Base-by-base conservation (phyloP, 2,329 filamentous ascomycete genomes). In the Fusarium verticillioides region DNA sequence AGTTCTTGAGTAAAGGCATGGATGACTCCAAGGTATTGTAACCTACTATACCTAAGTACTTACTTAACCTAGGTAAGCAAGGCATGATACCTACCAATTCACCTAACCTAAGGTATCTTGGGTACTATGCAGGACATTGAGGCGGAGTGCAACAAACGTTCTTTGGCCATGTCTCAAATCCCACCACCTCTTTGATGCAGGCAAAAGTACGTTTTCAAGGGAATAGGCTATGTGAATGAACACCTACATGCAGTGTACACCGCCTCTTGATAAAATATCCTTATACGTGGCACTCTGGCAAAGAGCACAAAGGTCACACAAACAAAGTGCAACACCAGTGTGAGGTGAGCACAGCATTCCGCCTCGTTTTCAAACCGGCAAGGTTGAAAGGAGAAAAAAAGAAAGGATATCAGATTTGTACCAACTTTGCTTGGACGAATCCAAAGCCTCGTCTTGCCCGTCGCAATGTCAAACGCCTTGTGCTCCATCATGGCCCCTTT, bases 391-490 rank as follows among this genome's bases (percentile, higher is more conserved):
- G 28, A 56, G 16, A 28, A 68, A 40, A 21, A 21, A 34, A 12
- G 15, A 28, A 62, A 39, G 42, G 21, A 52, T 39, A 57, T 70
- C 66, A 54, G 34, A 39, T 39, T 50, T 34, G 39, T 40, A 19
- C 30, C 19, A 37, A 47, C 43, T 26, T 43, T 71, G 36, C 56
- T 42, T 67, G 44, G 37, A n/a, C 36, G 16, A 64, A 40, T 28
- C 44, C 23, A 32, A 59, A 43, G 46, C 56, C 49, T 57, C 43
- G 26, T 19, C 49, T 39, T 63, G 36, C 44, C 54, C 44, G 44
- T 26, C 28, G 46, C 32, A 39, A 50, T 57, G 40, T 49, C 26
- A 61, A 73, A 73, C 71, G 63, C 71, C 70, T 34, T 30, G 9
- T 43, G 37, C 47, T 46, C 50, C 53, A 28, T 34, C 37, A 26